These are phyloP conservation scores for Sporothrix brasiliensis DNA, from an alignment of 2,329 filamentous ascomycete genomes.

Conservation along the genomic window DNA sequence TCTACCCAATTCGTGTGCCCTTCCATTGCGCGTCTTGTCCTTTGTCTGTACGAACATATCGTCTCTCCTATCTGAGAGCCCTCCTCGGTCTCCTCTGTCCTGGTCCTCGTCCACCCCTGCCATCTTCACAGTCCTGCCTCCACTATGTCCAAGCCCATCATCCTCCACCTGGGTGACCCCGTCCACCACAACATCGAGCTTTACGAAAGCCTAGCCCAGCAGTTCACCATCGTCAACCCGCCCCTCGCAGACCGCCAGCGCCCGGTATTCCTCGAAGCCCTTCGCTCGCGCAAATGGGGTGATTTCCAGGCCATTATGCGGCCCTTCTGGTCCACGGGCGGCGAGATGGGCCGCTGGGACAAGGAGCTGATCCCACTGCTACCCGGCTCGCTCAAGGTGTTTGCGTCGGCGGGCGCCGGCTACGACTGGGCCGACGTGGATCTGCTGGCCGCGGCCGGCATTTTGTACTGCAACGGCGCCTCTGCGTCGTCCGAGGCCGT, in stretches of 20 bases:
- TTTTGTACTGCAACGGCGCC: constrained; percentile 74
- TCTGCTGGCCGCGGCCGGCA: constrained; percentile 60
- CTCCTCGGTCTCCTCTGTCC: too few species aligned
- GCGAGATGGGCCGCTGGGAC: constrained; percentile 40
- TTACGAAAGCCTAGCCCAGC: constrained; percentile 48
- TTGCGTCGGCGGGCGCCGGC: constrained; percentile 65
- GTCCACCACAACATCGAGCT: constrained; percentile 54
- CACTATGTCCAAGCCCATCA: constrained; percentile 39
- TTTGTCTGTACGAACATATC: too few species aligned
- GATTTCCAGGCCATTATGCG: constrained; percentile 52
- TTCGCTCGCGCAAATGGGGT: constrained; percentile 58
- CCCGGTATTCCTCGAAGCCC: constrained; percentile 52
- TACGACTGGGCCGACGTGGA: constrained; percentile 69
- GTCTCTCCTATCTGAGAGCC: neutral
- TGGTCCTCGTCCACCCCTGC: neutral
- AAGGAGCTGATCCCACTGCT: constrained; percentile 47
- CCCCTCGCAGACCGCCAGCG: constrained; percentile 53
- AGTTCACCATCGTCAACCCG: constrained; percentile 54
- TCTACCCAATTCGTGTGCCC: neutral
- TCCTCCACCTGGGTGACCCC: constrained; percentile 75
- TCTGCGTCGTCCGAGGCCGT: constrained; percentile 72
- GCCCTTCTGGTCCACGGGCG: constrained; percentile 37
- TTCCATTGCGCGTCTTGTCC: neutral
- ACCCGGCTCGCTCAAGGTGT: constrained; percentile 61
- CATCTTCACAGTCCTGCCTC: neutral